Conservation (phyloP, 2,329 filamentous ascomycete genomes). For the Tolypocladium tropicale region DNA sequence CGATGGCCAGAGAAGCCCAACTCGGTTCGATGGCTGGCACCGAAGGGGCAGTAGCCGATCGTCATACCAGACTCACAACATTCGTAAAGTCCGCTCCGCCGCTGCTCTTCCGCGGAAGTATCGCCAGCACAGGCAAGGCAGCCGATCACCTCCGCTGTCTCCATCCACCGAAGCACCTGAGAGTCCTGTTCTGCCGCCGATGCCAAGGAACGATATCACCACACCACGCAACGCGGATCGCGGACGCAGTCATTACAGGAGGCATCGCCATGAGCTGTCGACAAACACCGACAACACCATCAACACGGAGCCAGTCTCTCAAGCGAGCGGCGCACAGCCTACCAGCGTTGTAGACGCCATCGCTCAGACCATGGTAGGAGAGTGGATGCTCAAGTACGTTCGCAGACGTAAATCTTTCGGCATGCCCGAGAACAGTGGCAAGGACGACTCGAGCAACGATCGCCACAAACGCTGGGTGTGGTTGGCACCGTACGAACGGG, state of each 20-base stretch:
- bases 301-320: slow-evolving; percentile 29
- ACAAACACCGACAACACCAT: slow-evolving; percentile 46
- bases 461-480: slow-evolving; percentile 98
- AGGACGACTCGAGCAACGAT: slow-evolving; percentile 62
- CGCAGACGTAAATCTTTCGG: slow-evolving; percentile 85
- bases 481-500: slow-evolving; percentile 91
- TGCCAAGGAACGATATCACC: slow-evolving; percentile 64
- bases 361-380: slow-evolving; percentile 95
- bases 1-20: slow-evolving; percentile 72
- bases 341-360: slow-evolving; percentile 90
- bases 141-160: slow-evolving; percentile 56
- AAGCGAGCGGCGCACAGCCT: slow-evolving; percentile 51
- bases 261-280: slow-evolving; percentile 48
- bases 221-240: slow-evolving; percentile 40
- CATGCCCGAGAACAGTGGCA: slow-evolving; percentile 54
- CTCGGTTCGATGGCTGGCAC: slow-evolving; percentile 46
- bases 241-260: slow-evolving; percentile 29
- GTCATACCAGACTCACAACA: slow-evolving; percentile 48
- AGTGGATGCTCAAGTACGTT: slow-evolving; percentile 93
- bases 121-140: slow-evolving; percentile 38
- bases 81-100: slow-evolving; percentile 79
- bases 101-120: slow-evolving; percentile 54
- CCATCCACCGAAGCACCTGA: slow-evolving; percentile 57
- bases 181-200: slow-evolving; percentile 60
- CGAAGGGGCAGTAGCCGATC: slow-evolving; percentile 38